Percentiles rank a stretch among this genome's conserved stretches.
Evolutionary conservation across 805 yeast genomes (phyloP).

Genomic region (Candida maltosa): DNA sequence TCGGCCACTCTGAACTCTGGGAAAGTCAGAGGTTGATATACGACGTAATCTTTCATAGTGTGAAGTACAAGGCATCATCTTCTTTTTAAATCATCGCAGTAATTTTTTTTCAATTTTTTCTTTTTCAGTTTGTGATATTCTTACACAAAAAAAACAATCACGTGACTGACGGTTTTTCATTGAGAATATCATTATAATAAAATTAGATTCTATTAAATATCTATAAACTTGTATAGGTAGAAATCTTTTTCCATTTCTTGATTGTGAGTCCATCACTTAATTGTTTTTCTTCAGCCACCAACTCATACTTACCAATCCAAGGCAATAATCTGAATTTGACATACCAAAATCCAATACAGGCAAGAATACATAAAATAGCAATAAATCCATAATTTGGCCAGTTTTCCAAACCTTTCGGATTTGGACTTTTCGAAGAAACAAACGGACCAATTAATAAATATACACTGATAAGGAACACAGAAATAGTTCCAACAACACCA

Average conservation of each 20-base stretch:
- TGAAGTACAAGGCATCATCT: too few species aligned
- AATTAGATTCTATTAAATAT: too few species aligned
- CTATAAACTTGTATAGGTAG: slow-evolving; percentile 2
- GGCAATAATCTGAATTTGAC: slow-evolving; percentile 50
- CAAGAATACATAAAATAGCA: slow-evolving; percentile 37
- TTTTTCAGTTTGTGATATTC: too few species aligned
- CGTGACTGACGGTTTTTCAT: too few species aligned
- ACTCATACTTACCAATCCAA: slow-evolving; percentile 38
- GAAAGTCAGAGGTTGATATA: slow-evolving; percentile 85
- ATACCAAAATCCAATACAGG: slow-evolving; percentile 55
- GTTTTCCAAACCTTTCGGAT: slow-evolving; percentile 36
- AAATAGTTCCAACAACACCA: slow-evolving; percentile 42
- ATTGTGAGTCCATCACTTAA: slow-evolving; percentile 58
- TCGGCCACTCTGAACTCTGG: slow-evolving; percentile 78
- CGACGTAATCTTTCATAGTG: slow-evolving; percentile 57
- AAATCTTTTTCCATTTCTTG: slow-evolving; percentile 51
- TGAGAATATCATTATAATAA: too few species aligned
- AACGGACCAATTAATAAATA: slow-evolving; percentile 54
- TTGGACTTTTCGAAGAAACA: slow-evolving; percentile 29
- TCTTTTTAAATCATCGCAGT: too few species aligned
- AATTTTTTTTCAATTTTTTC: too few species aligned
- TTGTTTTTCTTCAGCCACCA: slow-evolving; percentile 37
- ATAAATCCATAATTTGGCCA: slow-evolving; percentile 51
- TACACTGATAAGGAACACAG: slow-evolving; percentile 43
- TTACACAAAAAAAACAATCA: too few species aligned